Base-by-base conservation (phyloP, 2,329 filamentous ascomycete species). In the Fusarium hainanense region DNA sequence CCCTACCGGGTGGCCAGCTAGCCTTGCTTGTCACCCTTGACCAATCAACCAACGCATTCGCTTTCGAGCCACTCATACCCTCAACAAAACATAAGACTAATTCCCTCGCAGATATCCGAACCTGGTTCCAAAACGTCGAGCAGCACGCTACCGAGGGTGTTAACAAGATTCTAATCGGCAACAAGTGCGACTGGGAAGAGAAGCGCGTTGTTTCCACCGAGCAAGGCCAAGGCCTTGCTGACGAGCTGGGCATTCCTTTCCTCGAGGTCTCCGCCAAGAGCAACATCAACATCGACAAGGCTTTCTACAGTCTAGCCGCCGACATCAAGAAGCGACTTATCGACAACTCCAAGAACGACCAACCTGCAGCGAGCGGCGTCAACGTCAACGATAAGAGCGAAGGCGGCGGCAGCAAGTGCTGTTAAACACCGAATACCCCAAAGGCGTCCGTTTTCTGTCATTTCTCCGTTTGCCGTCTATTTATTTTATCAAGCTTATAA, bases 171-270 rank as follows among this genome's bases (percentile, higher is more conserved):
- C 89, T 99, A 73, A 98, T 99, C 74, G 96, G 96, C 80, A 99
- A 99, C 88, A 99, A 99, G 85, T 99, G 96, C 84, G 96, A 99
- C 83, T 98, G 96, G 96, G 96, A 98, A 83, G 96, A 99, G 84
- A 98, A 98, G 88, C 92, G 96, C 74, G 94, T 93, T 58, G 92
- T 99, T 43, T 94, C 93, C 51, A 97, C 92, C 64, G 94, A 98
- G 81, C 92, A 94, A 78, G 96, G 96, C 75, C 94, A 99, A 82
- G 91, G 91, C 72, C 89, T 99, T 59, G 96, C 96, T 63, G 92
- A 97, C 82, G 96, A 98, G 83, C 90, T 99, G 66, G 94, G 94
- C 77, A 97, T 99, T 72, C 95, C 96, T 21, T 99, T 99, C 87
- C 92, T 99, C 80, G 96, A 99, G 82, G 96, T 99, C 68, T 97